Evolutionary conservation across 164 flowering plant species (phyloP), one percentile per base, ranked within the genome.

Genomic region (Hamamelis virginiana): DNA sequence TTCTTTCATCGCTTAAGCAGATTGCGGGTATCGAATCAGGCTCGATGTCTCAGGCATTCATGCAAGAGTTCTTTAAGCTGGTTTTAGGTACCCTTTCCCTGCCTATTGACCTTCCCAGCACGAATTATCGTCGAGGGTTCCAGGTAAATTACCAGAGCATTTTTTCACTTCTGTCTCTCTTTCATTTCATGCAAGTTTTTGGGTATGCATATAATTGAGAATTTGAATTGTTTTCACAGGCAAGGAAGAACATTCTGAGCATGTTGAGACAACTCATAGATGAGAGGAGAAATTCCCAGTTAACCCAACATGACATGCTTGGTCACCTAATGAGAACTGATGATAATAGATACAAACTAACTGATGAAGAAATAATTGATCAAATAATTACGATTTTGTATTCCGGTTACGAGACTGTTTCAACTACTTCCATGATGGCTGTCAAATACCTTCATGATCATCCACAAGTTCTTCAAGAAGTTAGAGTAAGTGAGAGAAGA

Each of bases 71-170:
- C 76, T 88, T 82, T 59, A 90, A 91, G 77, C 82, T 96, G 28
- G 98, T 96, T 0, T 26, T 86, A 3, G 99, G 99, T 21, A 88
- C 97, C 12, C 75, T 96, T 44, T 93, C 99, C 0, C 69, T 96
- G 58, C 98, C 98, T 38, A 93, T 96, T 71, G 81, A 96, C 67
- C 89, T 96, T 66, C 99, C 98, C 0, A 92, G 91, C 61, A 90
- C 98, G 27, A 96, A 84, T 71, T 96, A 96, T 48, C 83, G 77
- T 0, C 73, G 74, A 1, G 99, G 94, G 0, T 66, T 89, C n/a
- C 87, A 84, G 87, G 98, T 92, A 81, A 69, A 19, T 58, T 68
- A 0, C 57, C 43, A 11, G 10, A n/a, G 1, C 45, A 53, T 44
- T 50, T 38, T 41, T 41, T 43, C 3, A 4, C 33, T 21, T 18